phyloP scores from a whole-genome alignment of 192 early-diverging fungal species.

The Coemansia sp. region DNA sequence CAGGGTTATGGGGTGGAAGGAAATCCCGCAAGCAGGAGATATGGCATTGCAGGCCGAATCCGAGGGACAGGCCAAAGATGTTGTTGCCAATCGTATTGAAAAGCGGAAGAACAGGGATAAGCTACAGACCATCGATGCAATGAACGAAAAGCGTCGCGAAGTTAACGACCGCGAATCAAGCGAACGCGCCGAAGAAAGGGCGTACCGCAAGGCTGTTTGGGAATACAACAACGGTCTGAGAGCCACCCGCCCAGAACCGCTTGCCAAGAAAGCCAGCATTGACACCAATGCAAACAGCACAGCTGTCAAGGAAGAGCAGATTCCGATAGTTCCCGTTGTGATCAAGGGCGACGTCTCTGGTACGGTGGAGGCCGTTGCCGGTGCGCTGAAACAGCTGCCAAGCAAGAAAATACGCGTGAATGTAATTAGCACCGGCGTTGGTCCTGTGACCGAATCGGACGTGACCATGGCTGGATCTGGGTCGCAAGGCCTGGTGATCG shows the following conservation, averaged over 20 bases:
- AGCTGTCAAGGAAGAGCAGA: not conserved
- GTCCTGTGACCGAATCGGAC: constrained; percentile 84
- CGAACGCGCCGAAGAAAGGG: constrained; percentile 55
- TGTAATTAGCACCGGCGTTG: constrained; percentile 80
- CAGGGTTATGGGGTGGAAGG: constrained; percentile 90
- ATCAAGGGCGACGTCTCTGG: constrained; percentile 85
- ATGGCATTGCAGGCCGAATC: constrained; percentile 72
- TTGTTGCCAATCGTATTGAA: constrained; percentile 65
- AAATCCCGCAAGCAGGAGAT: constrained; percentile 88
- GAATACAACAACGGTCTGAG: constrained; percentile 67
- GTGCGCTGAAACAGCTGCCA: constrained; percentile 74
- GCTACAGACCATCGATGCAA: constrained; percentile 65
- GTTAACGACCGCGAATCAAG: constrained; percentile 56
- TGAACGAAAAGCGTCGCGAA: constrained; percentile 73
- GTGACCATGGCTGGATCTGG: constrained; percentile 67
- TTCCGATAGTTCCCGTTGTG: constrained; percentile 37
- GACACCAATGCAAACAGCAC: not conserved
- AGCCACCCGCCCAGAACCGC: constrained; percentile 55
- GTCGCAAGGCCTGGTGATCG: constrained; percentile 65
- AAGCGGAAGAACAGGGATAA: constrained; percentile 63
- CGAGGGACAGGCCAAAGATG: constrained; percentile 68
- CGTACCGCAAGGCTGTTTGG: constrained; percentile 62
- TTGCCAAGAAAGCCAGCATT: not conserved
- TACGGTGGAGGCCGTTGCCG: constrained; percentile 83
- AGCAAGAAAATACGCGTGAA: constrained; percentile 72